These are phyloP conservation scores for Solanum clarkiae DNA, from an alignment of 257 asterid genomes.

Conservation along the genomic window DNA sequence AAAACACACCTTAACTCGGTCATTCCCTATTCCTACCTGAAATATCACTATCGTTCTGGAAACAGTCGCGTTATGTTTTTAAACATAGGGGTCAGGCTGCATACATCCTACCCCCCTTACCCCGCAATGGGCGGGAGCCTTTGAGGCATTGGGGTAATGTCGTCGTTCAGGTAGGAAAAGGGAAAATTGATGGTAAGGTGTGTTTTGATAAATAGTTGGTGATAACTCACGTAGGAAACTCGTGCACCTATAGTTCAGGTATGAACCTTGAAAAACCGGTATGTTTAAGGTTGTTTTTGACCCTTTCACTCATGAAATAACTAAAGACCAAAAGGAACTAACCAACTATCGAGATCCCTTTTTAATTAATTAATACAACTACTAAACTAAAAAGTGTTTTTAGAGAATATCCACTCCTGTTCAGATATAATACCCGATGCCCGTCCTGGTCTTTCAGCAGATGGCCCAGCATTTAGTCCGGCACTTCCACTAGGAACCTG, in stretches of 20 bases:
- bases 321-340: not conserved
- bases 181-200: not conserved
- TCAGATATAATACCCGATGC: constrained; percentile 42
- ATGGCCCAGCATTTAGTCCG: constrained; percentile 49
- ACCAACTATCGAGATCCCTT: not conserved
- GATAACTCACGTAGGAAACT: not conserved
- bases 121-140: no score
- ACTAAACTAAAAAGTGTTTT: not conserved
- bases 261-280: not conserved
- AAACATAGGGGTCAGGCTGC: no score
- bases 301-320: not conserved
- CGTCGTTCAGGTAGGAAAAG: not conserved
- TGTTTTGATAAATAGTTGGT: not conserved
- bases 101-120: no score
- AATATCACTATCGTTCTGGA: not conserved
- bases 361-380: not conserved
- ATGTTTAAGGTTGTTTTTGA: not conserved
- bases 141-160: no score
- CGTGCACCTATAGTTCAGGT: not conserved
- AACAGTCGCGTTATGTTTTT: no score
- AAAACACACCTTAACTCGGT: not conserved
- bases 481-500: constrained; percentile 64
- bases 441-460: constrained; percentile 76
- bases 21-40: not conserved
- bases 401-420: not conserved